phyloP scores from a whole-genome alignment of 768 basidiomycete species.

The Phanerochaete sordida region DNA sequence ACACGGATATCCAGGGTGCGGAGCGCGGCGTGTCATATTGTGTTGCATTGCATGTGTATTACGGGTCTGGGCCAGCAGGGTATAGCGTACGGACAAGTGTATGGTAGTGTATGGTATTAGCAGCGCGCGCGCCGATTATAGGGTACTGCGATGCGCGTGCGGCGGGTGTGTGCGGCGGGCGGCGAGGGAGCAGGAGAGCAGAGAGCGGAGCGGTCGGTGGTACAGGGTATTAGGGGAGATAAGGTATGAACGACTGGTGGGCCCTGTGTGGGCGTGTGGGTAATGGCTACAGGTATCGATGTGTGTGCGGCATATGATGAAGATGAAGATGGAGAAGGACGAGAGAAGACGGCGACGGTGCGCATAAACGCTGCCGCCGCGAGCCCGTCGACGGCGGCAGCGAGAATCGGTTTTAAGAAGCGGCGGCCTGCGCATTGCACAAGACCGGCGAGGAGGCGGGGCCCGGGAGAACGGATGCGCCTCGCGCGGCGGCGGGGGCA shows the following conservation, averaged over 20 bases:
- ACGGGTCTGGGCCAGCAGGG: conserved; percentile 1
- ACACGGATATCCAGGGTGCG: background rate
- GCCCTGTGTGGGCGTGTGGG: background rate
- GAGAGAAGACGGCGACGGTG: background rate
- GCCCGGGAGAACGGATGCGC: background rate
- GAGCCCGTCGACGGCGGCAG: conserved; percentile 5
- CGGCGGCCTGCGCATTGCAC: background rate
- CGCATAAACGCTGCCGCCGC: background rate
- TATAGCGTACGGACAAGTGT: background rate
- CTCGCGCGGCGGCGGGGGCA: background rate
- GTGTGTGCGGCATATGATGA: background rate
- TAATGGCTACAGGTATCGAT: conserved; percentile 2
- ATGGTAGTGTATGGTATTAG: conserved; percentile 1
- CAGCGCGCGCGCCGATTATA: background rate
- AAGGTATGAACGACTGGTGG: background rate
- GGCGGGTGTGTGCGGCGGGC: no score
- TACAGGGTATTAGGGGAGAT: background rate
- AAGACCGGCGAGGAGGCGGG: background rate
- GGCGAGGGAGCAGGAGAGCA: background rate
- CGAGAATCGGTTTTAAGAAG: background rate
- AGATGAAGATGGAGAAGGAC: no score
- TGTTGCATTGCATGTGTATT: no score
- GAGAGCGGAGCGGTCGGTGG: background rate
- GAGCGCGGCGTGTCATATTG: background rate
- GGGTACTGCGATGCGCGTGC: no score